Evolutionary conservation across 2,329 filamentous ascomycete species (phyloP).

Genomic region (Xylariaceae sp.): DNA sequence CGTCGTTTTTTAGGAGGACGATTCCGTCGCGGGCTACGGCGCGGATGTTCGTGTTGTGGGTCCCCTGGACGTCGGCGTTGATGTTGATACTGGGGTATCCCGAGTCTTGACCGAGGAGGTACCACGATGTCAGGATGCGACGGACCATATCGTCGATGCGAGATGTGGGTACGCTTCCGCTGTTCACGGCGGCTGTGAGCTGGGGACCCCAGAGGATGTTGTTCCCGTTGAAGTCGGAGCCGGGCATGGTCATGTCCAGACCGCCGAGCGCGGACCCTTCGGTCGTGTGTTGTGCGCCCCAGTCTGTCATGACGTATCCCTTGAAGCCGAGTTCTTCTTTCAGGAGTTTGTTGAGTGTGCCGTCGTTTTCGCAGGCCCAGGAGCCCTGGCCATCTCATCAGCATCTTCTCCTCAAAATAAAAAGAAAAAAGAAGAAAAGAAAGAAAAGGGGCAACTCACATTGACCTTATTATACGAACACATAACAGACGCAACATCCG

Average conservation of each 20-base stretch:
- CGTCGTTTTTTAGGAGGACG: conserved; percentile 64
- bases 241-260: conserved; percentile 79
- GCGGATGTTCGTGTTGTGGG: conserved; percentile 59
- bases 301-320: conserved; percentile 58
- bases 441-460: conserved; percentile 25
- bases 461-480: conserved; percentile 71
- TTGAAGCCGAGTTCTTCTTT: conserved; percentile 72
- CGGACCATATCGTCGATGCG: conserved; percentile 63
- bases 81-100: conserved; percentile 50
- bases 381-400: conserved; percentile 38
- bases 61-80: conserved; percentile 50
- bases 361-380: conserved; percentile 61
- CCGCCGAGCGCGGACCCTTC: conserved; percentile 61
- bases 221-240: conserved; percentile 51
- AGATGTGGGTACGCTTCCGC: conserved; percentile 51
- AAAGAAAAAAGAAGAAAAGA: too few species aligned
- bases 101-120: conserved; percentile 48
- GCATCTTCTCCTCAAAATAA: background rate
- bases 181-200: conserved; percentile 50
- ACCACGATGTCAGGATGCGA: conserved; percentile 60
- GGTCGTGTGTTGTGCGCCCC: conserved; percentile 71
- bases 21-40: conserved; percentile 51
- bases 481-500: conserved; percentile 63
- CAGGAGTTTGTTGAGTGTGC: conserved; percentile 55
- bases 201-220: conserved; percentile 52